phyloP scores from a whole-genome alignment of 208 protist species.

The Leishmania gerbilli region DNA sequence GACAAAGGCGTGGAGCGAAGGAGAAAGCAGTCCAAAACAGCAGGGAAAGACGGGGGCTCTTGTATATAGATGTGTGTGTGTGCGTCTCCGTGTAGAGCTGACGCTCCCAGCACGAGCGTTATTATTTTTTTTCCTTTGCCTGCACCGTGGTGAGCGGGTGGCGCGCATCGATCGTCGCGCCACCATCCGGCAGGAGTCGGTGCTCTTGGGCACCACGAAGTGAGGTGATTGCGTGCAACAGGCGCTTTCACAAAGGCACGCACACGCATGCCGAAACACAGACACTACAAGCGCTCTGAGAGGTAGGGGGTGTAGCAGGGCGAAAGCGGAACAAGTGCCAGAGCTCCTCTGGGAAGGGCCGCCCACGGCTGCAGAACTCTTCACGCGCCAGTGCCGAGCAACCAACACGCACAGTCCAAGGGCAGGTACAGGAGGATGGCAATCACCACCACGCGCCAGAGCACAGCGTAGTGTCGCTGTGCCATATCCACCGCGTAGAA shows the following conservation, averaged over 20 bases:
- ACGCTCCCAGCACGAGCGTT: neutral
- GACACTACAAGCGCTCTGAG: neutral
- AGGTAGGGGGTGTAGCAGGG: neutral
- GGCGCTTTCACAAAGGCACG: neutral
- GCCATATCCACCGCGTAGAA: conserved; percentile 42
- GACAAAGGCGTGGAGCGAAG: neutral
- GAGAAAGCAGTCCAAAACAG: neutral
- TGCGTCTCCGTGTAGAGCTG: neutral
- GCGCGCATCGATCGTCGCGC: neutral
- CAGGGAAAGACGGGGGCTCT: neutral
- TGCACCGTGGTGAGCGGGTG: neutral
- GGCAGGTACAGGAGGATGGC: conserved; percentile 27
- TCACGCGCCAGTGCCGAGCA: neutral
- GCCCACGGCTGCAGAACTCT: neutral
- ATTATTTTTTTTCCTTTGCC: too few relatives aligned
- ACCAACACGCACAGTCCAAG: neutral
- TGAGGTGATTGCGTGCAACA: neutral
- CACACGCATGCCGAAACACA: neutral
- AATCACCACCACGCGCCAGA: conserved; percentile 25
- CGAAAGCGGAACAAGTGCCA: neutral
- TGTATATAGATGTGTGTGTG: neutral
- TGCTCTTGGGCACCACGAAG: too few relatives aligned
- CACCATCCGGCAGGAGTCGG: neutral
- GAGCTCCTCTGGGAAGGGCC: neutral
- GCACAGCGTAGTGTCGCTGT: conserved; percentile 27